Evolutionary conservation across 495 filamentous ascomycete species (phyloP).

Genomic region (Penicillium manginii): DNA sequence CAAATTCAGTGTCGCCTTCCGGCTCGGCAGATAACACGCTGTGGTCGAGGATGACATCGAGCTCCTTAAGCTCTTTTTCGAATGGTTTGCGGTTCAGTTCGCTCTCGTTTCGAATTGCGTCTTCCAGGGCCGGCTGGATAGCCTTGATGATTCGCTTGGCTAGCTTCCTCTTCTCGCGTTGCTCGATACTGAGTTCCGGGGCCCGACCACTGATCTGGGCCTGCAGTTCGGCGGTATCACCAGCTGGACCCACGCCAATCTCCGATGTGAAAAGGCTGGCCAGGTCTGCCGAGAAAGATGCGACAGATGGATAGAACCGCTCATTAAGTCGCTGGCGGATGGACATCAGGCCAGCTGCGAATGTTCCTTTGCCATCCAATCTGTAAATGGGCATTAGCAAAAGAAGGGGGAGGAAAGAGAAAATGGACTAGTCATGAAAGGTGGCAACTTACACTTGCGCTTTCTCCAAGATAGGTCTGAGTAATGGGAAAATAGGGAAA

Average conservation of each 20-base stretch:
- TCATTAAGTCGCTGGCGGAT: conserved; percentile 68
- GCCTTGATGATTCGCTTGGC: conserved; percentile 85
- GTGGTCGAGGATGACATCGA: conserved; percentile 71
- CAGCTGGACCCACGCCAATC: conserved; percentile 60
- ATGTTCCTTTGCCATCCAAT: conserved; percentile 72
- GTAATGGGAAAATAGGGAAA: conserved; percentile 79
- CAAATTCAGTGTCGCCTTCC: conserved; percentile 28
- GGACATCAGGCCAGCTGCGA: conserved; percentile 63
- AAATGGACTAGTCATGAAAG: conserved; percentile 6
- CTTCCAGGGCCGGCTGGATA: conserved; percentile 75
- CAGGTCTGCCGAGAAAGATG: conserved; percentile 75
- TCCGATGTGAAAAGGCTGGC: conserved; percentile 68
- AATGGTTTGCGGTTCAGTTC: conserved; percentile 71
- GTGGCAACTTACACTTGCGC: conserved; percentile 63
- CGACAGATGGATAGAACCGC: conserved; percentile 73
- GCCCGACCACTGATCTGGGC: conserved; percentile 56
- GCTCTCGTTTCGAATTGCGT: conserved; percentile 76
- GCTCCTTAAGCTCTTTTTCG: conserved; percentile 70
- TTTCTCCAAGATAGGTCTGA: conserved; percentile 81
- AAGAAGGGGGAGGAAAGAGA: conserved; percentile 16
- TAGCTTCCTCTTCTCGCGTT: conserved; percentile 67
- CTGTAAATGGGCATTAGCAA: conserved; percentile 54
- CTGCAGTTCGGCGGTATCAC: conserved; percentile 56
- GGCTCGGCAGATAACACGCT: conserved; percentile 47
- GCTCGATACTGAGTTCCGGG: conserved; percentile 61